These are phyloP conservation scores for Paramecium caudatum DNA, from an alignment of 73 alveolate genomes.

Conservation along the genomic window DNA sequence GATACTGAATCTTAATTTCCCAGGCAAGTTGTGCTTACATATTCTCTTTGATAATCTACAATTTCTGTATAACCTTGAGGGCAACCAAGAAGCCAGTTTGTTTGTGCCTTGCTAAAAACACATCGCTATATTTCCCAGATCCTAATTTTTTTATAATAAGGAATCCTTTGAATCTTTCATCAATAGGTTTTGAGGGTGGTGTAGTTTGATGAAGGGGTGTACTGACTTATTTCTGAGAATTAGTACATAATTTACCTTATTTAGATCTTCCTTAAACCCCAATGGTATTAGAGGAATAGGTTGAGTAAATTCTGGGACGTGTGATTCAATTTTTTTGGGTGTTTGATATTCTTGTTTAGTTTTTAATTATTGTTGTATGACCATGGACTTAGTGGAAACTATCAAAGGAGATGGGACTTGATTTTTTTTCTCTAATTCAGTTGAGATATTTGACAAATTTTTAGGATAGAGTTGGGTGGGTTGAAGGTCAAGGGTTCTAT, in stretches of 20 bases:
- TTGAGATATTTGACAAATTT: no score
- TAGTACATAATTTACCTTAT: neutral
- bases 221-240: neutral
- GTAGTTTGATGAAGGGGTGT: slow-evolving; percentile 6
- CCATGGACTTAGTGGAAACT: neutral
- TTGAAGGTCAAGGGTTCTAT: neutral
- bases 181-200: neutral
- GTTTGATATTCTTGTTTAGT: neutral
- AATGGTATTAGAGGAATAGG: slow-evolving; percentile 27
- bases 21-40: slow-evolving; percentile 37
- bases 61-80: slow-evolving; percentile 63
- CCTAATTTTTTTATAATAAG: slow-evolving; percentile 44
- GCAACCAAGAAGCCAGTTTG: slow-evolving; percentile 68
- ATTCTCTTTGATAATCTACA: slow-evolving; percentile 33
- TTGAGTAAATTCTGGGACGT: neutral
- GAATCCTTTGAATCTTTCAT: slow-evolving; percentile 6
- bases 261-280: neutral
- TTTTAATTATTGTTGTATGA: neutral
- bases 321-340: slow-evolving; percentile 14
- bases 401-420: neutral
- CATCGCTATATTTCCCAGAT: slow-evolving; percentile 65
- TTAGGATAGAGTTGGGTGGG: neutral
- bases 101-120: slow-evolving; percentile 53
- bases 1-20: slow-evolving; percentile 64
- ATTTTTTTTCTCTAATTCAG: neutral